phyloP scores from a whole-genome alignment of 257 asterid species.

The Primulina tabacum region DNA sequence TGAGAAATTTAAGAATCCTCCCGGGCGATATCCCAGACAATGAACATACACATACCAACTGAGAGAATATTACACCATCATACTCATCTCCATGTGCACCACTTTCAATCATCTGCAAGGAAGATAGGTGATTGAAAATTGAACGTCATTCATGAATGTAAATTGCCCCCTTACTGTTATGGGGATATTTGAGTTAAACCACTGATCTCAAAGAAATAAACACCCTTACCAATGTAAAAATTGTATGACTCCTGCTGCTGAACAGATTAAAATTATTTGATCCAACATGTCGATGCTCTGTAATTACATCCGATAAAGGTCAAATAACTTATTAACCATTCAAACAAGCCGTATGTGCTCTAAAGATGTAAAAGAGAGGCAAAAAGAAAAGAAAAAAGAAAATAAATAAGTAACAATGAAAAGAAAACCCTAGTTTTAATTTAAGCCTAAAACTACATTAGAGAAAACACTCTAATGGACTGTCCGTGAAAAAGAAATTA shows the following conservation, averaged over 20 bases:
- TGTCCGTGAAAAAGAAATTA: not conserved
- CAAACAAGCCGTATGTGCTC: not conserved
- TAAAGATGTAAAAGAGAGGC: not conserved
- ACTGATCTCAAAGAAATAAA: slow-evolving; percentile 21
- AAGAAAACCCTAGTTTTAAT: not conserved
- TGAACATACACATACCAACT: slow-evolving; percentile 58
- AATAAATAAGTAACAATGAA: not conserved
- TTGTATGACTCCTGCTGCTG: slow-evolving; percentile 98
- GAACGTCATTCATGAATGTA: not conserved
- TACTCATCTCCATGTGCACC: slow-evolving; percentile 94
- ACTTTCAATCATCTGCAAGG: slow-evolving; percentile 91
- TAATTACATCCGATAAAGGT: slow-evolving; percentile 17
- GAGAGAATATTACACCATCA: slow-evolving; percentile 95
- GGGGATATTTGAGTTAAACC: not conserved
- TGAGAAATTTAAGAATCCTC: slow-evolving; percentile 11
- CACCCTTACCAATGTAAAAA: slow-evolving; percentile 78
- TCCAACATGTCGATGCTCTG: slow-evolving; percentile 99
- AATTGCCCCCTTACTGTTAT: not conserved
- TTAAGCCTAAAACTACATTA: not conserved
- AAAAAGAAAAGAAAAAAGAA: too few species aligned
- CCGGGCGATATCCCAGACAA: slow-evolving; percentile 19
- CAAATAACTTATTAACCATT: too few species aligned
- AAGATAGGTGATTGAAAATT: slow-evolving; percentile 6
- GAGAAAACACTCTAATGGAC: not conserved
- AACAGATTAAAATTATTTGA: slow-evolving; percentile 92